phyloP scores from a whole-genome alignment of 2,329 filamentous ascomycete genomes.

The Phyllosticta citrichinensis region DNA sequence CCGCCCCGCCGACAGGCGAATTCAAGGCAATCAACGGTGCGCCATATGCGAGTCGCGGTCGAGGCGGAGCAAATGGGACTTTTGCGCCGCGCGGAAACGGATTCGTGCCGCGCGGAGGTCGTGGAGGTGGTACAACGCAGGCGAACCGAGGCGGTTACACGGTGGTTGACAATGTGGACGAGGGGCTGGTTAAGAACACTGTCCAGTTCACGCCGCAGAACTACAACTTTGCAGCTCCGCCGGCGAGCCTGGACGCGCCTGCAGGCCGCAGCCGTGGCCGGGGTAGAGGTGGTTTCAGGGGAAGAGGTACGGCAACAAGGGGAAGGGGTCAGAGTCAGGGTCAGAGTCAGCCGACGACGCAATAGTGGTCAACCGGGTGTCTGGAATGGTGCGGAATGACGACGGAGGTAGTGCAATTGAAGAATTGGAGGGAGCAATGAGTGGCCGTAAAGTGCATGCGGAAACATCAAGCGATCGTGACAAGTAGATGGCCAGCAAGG shows the following conservation, averaged over 20 bases:
- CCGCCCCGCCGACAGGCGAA: conserved; percentile 16
- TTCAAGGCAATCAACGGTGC: background rate
- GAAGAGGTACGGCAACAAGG: background rate
- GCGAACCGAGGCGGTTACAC: conserved; percentile 35
- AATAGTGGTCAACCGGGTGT: background rate
- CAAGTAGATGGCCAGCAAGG: background rate
- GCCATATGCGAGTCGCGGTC: conserved; percentile 19
- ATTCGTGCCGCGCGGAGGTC: conserved; percentile 31
- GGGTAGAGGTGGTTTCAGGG: conserved; percentile 16
- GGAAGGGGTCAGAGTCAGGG: conserved; percentile 1
- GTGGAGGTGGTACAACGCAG: conserved; percentile 18
- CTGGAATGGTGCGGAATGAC: background rate
- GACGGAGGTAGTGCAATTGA: background rate
- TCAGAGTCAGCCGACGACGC: background rate
- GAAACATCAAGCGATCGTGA: background rate
- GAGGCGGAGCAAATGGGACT: conserved; percentile 23
- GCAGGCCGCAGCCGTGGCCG: conserved; percentile 20
- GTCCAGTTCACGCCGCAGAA: conserved; percentile 45
- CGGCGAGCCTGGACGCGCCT: conserved; percentile 23
- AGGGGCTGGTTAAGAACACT: conserved; percentile 46
- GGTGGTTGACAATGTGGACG: conserved; percentile 40
- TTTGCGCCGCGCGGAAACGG: conserved; percentile 21
- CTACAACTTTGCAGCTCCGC: conserved; percentile 29
- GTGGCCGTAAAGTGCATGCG: background rate
- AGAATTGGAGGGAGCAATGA: background rate